Conservation (phyloP, 2,329 filamentous ascomycete genomes). For the Metarhizium anisopliae region DNA sequence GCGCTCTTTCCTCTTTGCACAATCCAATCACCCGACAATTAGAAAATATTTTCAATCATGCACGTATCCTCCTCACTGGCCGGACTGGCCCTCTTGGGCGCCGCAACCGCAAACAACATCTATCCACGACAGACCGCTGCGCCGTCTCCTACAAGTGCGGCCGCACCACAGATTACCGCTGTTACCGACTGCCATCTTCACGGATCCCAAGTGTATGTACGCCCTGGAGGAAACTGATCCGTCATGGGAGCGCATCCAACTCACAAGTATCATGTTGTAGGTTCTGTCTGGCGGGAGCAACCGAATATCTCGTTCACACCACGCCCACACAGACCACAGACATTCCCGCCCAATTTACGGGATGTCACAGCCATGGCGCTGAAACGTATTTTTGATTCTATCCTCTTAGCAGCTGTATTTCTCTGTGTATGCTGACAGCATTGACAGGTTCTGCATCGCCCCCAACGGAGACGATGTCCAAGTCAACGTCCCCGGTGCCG, state of each 20-base stretch:
- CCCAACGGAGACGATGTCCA: slow-evolving; percentile 52
- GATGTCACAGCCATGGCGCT: slow-evolving; percentile 52
- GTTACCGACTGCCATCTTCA: slow-evolving; percentile 34
- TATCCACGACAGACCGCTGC: slow-evolving; percentile 22
- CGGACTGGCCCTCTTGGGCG: slow-evolving; percentile 1
- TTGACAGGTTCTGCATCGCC: slow-evolving; percentile 52
- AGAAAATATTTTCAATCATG: neutral
- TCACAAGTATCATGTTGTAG: slow-evolving; percentile 16
- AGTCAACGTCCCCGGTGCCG: slow-evolving; percentile 28
- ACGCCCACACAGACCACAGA: slow-evolving; percentile 45
- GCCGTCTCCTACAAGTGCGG: slow-evolving; percentile 14
- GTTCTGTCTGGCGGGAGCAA: slow-evolving; percentile 33
- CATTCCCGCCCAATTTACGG: slow-evolving; percentile 52
- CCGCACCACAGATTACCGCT: slow-evolving; percentile 22
- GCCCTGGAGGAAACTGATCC: too few relatives aligned
- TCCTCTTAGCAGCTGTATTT: neutral
- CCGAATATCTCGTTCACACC: slow-evolving; percentile 34
- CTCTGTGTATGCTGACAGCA: slow-evolving; percentile 1
- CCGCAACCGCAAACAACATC: slow-evolving; percentile 13
- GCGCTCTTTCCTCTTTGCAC: neutral
- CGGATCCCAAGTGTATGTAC: slow-evolving; percentile 27
- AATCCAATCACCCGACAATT: neutral
- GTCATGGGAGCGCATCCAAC: too few relatives aligned
- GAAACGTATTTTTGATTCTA: slow-evolving; percentile 34
- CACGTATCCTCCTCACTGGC: neutral